These are phyloP conservation scores for Marvania coccoides DNA, from an alignment of 139 green algal genomes.

Conservation along the genomic window DNA sequence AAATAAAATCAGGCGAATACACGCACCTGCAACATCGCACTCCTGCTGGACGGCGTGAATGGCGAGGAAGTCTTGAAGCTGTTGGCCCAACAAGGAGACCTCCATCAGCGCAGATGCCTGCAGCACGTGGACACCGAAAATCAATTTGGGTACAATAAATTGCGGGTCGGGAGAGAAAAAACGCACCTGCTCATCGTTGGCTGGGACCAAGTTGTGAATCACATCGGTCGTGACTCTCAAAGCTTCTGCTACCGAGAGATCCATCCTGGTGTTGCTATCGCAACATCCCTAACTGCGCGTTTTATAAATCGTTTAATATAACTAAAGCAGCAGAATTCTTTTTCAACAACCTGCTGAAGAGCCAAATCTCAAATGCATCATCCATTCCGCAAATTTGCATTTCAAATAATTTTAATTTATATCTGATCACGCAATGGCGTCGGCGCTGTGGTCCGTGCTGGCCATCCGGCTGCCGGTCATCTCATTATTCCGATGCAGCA, in stretches of 20 bases:
- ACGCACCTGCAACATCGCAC: background rate
- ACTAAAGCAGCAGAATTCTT: too few species aligned
- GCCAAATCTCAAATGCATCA: too few species aligned
- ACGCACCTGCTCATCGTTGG: conserved; percentile 1
- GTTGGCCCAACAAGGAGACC: background rate
- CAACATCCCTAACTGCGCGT: background rate
- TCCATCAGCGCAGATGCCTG: conserved; percentile 1
- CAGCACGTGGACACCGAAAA: background rate
- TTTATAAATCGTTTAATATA: background rate
- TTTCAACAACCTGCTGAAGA: too few species aligned
- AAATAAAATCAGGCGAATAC: too few species aligned
- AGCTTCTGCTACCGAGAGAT: background rate
- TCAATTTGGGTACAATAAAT: too few species aligned
- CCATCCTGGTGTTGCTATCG: background rate
- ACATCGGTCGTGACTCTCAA: background rate
- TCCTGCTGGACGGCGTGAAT: background rate
- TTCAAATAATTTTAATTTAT: too few species aligned
- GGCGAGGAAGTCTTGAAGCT: conserved; percentile 3
- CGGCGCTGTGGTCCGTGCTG: too few species aligned
- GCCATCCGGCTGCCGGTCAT: too few species aligned
- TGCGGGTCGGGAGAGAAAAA: background rate
- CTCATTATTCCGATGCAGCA: too few species aligned
- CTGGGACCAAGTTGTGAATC: background rate
- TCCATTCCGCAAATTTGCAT: too few species aligned
- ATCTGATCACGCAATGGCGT: too few species aligned